Evolutionary conservation across 345 rosid species (phyloP).

Genomic region (Brassica rapa): DNA sequence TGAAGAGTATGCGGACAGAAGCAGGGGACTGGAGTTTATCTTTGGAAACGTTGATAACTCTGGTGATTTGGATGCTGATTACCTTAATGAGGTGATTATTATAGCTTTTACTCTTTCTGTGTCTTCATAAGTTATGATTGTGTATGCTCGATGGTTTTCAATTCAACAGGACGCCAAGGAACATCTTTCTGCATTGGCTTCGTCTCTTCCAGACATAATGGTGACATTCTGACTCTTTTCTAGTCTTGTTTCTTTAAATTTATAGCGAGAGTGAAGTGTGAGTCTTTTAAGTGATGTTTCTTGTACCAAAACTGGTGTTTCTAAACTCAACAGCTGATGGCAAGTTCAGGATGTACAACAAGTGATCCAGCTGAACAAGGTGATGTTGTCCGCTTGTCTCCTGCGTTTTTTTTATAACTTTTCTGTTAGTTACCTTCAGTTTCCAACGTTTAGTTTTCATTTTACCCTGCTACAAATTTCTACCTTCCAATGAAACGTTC

Average conservation of each 20-base stretch:
- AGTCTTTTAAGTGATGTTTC: background rate
- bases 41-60: slow-evolving; percentile 92
- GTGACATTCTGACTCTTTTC: slow-evolving; percentile 47
- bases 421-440: background rate
- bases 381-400: slow-evolving; percentile 63
- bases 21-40: slow-evolving; percentile 82
- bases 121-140: background rate
- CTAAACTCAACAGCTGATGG: slow-evolving; percentile 65
- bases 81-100: slow-evolving; percentile 76
- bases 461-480: background rate
- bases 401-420: slow-evolving; percentile 41
- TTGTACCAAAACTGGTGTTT: slow-evolving; percentile 37
- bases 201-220: slow-evolving; percentile 76
- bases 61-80: slow-evolving; percentile 94
- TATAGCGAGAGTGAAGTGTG: background rate
- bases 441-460: slow-evolving; percentile 41
- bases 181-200: slow-evolving; percentile 87
- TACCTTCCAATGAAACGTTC: background rate
- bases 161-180: slow-evolving; percentile 85
- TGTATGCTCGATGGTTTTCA: background rate
- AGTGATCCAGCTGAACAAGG: slow-evolving; percentile 91
- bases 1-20: slow-evolving; percentile 52
- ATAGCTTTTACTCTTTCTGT: background rate
- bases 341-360: slow-evolving; percentile 56
- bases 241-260: slow-evolving; percentile 12